phyloP scores from a whole-genome alignment of 257 asterid species.

The Penstemon barbatus region DNA sequence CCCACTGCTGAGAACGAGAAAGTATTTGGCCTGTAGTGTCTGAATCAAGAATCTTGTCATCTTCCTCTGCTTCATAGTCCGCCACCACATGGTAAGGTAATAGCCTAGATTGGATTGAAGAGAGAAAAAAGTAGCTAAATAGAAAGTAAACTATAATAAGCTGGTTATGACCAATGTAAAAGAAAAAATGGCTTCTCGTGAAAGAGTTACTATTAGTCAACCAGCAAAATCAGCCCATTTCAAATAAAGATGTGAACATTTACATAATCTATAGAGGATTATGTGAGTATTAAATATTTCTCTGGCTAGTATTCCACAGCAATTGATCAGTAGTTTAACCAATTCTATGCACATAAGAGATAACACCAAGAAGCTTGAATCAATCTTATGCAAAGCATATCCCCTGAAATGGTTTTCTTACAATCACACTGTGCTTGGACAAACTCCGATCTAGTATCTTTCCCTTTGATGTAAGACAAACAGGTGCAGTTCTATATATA shows the following conservation, averaged over 20 bases:
- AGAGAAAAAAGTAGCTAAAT: neutral
- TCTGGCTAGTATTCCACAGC: neutral
- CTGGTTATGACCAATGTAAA: neutral
- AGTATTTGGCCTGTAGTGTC: constrained; percentile 81
- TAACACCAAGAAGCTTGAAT: neutral
- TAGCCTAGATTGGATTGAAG: constrained; percentile 52
- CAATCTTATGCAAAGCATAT: neutral
- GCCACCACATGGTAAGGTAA: constrained; percentile 98
- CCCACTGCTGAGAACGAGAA: constrained; percentile 99
- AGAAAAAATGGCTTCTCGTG: neutral
- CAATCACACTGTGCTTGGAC: too few relatives aligned
- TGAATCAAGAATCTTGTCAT: constrained; percentile 94
- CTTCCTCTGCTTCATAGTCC: constrained; percentile 99
- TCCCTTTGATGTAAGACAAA: too few relatives aligned
- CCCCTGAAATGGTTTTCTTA: neutral
- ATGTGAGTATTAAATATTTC: neutral
- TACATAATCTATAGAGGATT: neutral
- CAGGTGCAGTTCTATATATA: too few relatives aligned
- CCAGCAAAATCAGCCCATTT: constrained; percentile 10
- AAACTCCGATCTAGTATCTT: too few relatives aligned
- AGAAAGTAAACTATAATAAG: neutral
- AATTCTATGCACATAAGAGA: neutral
- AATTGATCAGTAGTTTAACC: neutral
- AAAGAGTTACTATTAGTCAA: neutral
- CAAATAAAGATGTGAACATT: neutral